Conservation (phyloP, 169 alveolate genomes). For the Plasmodium knowlesi region DNA sequence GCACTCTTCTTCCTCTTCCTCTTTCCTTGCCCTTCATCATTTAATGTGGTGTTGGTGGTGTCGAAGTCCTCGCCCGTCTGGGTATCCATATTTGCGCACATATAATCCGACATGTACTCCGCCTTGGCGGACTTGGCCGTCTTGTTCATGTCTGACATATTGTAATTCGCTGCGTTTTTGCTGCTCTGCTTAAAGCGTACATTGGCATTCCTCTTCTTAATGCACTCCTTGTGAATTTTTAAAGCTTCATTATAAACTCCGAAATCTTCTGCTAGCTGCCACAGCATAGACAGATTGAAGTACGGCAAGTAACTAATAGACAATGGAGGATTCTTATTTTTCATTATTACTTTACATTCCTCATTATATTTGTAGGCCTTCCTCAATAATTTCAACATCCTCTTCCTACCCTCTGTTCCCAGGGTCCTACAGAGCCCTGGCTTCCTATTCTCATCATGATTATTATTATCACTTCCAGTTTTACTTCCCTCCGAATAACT, state of each 20-base stretch:
- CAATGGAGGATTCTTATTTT: constrained; percentile 82
- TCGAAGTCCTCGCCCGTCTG: constrained; percentile 47
- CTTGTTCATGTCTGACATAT: not conserved
- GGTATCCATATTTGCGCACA: constrained; percentile 30
- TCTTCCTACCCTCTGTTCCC: constrained; percentile 86
- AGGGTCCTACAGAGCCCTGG: constrained; percentile 82
- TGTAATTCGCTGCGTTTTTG: not conserved
- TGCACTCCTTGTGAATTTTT: constrained; percentile 73
- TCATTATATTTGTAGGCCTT: constrained; percentile 84
- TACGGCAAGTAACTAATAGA: constrained; percentile 85
- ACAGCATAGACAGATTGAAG: constrained; percentile 84
- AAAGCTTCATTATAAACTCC: constrained; percentile 86
- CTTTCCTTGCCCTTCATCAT: constrained; percentile 61
- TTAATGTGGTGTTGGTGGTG: constrained; percentile 7
- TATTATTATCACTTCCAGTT: constrained; percentile 20
- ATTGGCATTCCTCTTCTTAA: constrained; percentile 56
- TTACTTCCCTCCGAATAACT: constrained; percentile 38
- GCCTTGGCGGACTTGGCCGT: not conserved
- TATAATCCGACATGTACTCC: constrained; percentile 30
- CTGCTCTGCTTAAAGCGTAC: constrained; percentile 25
- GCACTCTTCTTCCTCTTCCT: constrained; percentile 46
- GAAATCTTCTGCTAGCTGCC: constrained; percentile 86
- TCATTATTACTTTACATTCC: constrained; percentile 80
- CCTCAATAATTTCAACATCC: constrained; percentile 82
- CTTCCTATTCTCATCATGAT: constrained; percentile 30